These are phyloP conservation scores for Nemania abortiva DNA, from an alignment of 2,329 filamentous ascomycete genomes.

Conservation along the genomic window DNA sequence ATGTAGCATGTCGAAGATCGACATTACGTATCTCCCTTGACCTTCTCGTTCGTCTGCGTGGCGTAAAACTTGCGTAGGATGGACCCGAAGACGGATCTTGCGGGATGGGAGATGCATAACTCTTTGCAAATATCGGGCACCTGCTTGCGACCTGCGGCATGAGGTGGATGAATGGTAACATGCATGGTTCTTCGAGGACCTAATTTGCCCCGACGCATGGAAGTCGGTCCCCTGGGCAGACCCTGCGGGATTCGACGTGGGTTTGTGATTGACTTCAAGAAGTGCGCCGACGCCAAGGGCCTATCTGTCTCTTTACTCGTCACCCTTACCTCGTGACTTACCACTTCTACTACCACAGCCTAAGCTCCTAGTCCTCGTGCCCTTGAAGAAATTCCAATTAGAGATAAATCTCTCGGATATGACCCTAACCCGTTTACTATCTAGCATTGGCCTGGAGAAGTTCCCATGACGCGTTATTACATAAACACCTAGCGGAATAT, in stretches of 20 bases:
- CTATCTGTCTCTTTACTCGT: constrained; percentile 5
- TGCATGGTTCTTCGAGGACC: constrained; percentile 6
- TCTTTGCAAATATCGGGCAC: neutral
- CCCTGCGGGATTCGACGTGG: neutral
- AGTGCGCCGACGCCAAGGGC: constrained; percentile 12
- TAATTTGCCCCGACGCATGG: constrained; percentile 3
- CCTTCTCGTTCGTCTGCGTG: constrained; percentile 7
- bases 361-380: neutral
- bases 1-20: constrained; percentile 26
- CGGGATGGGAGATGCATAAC: constrained; percentile 13
- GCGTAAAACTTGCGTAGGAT: constrained; percentile 3
- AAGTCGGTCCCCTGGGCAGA: neutral
- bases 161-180: constrained; percentile 12
- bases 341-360: neutral
- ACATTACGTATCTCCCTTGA: constrained; percentile 14
- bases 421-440: constrained; percentile 6
- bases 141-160: constrained; percentile 15
- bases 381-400: constrained; percentile 7
- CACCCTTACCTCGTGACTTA: constrained; percentile 22
- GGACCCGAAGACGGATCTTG: constrained; percentile 17
- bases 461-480: constrained; percentile 22
- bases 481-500: constrained; percentile 19
- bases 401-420: constrained; percentile 1
- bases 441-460: constrained; percentile 9
- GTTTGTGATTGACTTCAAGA: constrained; percentile 5